Evolutionary conservation across 495 filamentous ascomycete genomes (phyloP), one percentile per base, ranked within the genome.

Genomic region (Xylona heveae): DNA sequence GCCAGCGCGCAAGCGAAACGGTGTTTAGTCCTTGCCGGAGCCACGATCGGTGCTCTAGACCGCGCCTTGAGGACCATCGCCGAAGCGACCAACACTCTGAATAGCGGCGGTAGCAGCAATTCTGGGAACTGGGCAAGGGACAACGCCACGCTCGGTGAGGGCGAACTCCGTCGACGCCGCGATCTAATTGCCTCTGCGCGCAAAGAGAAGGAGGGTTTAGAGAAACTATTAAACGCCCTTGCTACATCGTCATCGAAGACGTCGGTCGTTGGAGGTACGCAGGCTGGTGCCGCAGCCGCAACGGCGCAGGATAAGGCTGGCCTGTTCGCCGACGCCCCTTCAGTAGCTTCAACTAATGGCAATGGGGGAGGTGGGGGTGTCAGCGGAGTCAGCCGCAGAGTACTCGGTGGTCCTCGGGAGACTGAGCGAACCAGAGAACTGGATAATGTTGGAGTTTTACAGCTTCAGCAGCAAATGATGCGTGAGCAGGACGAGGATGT

Each of bases 371-470:
- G 47, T 3, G 45, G 66, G 4, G 68, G 80, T 4, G n/a, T n/a
- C n/a, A n/a, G n/a, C n/a, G n/a, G n/a, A n/a, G n/a, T n/a, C n/a
- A n/a, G n/a, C n/a, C n/a, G n/a, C n/a, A 50, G 84, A 15, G 78
- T 93, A 3, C 58, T 95, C 4, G 90, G 90, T 0, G 72, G 58
- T 1, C 69, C 71, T 7, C 73, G 74, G 28, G 88, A 99, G 52
- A 95, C 80, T 25, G 78, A 82, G 36, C 60, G 64, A 36, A 95
- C 88, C 28, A 56, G 85, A 24, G 83, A 92, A 54, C 53, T 88
- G 35, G 88, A 93, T 46, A 99, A 99, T 44, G 54, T 68, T 19
- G 88, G 84, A 0, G 76, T 99, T 24, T 38, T 94, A 46, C 72
- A 83, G 59, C 49, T 95, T 46, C 83, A 94, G 50, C 55, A 64